Evolutionary conservation across 257 asterid genomes (phyloP).

Genomic region (Nicotiana otophora): DNA sequence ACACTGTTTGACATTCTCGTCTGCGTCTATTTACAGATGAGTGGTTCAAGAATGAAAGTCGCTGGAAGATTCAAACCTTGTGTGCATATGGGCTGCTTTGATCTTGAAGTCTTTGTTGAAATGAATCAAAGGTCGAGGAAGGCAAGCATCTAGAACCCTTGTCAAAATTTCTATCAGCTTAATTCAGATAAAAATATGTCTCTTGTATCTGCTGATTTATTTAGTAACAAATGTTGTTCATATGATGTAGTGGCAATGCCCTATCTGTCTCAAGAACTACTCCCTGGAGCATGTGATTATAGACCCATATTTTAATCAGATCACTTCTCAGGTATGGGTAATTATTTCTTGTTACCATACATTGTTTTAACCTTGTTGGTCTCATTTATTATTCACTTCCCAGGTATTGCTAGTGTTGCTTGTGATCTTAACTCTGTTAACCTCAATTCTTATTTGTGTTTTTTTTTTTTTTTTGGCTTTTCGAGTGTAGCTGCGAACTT

Average conservation of each 20-base stretch:
- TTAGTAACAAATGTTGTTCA: slow-evolving; percentile 14
- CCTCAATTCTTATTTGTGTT: neutral
- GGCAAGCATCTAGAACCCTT: slow-evolving; percentile 43
- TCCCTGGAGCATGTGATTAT: slow-evolving; percentile 76
- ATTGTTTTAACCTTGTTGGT: neutral
- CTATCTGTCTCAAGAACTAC: slow-evolving; percentile 88
- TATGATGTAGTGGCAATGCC: slow-evolving; percentile 96
- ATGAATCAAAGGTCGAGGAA: slow-evolving; percentile 73
- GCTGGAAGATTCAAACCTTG: slow-evolving; percentile 79
- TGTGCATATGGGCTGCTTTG: slow-evolving; percentile 78
- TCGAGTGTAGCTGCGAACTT: slow-evolving; percentile 46
- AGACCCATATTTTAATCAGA: slow-evolving; percentile 84
- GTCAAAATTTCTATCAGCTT: neutral
- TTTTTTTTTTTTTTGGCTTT: neutral
- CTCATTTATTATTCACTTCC: neutral
- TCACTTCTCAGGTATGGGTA: slow-evolving; percentile 64
- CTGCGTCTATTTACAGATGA: slow-evolving; percentile 45
- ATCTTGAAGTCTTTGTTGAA: slow-evolving; percentile 73
- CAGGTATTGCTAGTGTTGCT: neutral
- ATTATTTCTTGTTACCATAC: neutral
- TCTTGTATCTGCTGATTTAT: slow-evolving; percentile 12
- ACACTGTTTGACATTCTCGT: neutral
- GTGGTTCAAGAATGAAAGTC: slow-evolving; percentile 76
- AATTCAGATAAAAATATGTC: neutral
- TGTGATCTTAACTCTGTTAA: neutral